These are phyloP conservation scores for Phytophthora tentaculata DNA, from an alignment of 352 stramenopile species.

Conservation along the genomic window DNA sequence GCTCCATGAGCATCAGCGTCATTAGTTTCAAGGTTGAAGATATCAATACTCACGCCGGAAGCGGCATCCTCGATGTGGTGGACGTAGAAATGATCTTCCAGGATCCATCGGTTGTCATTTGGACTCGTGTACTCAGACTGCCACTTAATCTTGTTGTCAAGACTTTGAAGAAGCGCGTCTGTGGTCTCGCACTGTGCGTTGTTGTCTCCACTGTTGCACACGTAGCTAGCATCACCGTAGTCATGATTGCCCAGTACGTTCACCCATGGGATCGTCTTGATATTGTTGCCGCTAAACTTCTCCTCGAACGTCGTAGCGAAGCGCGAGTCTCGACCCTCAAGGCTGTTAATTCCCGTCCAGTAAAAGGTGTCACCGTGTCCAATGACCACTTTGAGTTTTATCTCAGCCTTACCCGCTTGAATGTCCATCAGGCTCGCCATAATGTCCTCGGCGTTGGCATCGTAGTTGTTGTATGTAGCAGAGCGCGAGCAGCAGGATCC, in stretches of 20 bases:
- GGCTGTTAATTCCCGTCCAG: conserved; percentile 24
- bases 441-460: conserved; percentile 20
- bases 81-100: no score
- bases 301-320: conserved; percentile 13
- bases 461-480: conserved; percentile 19
- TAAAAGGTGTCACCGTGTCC: conserved; percentile 22
- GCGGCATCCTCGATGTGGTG: background rate
- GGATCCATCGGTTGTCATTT: no score
- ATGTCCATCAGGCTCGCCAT: conserved; percentile 29
- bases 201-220: conserved; percentile 21
- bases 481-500: conserved; percentile 27
- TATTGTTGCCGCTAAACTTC: conserved; percentile 9
- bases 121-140: no score
- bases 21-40: conserved; percentile 30
- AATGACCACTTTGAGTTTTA: conserved; percentile 42
- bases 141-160: no score
- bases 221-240: conserved; percentile 17
- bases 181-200: conserved; percentile 17
- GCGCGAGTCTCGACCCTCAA: conserved; percentile 12
- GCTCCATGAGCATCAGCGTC: conserved; percentile 16
- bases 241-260: conserved; percentile 24
- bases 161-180: conserved; percentile 2
- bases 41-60: conserved; percentile 18
- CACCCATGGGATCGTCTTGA: conserved; percentile 18
- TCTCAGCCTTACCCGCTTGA: conserved; percentile 10